Base-by-base conservation (phyloP, 1,139 yeast species). In the Taiozyma onychis region DNA sequence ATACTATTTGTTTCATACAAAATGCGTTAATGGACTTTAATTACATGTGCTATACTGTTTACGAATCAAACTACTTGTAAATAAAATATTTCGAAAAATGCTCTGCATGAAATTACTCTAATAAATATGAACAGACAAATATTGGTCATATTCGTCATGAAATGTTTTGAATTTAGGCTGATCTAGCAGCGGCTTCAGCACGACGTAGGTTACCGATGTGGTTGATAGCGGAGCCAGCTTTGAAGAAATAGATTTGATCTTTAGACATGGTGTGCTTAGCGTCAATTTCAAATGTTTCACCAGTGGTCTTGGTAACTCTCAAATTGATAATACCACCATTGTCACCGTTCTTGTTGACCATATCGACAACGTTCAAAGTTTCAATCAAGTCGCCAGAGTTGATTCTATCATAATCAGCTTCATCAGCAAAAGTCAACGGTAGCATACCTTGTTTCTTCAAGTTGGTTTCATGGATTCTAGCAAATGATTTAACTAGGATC, bases 181-280 rank as follows among this genome's bases (percentile, higher is more conserved):
- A 46, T 47, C 43, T 49, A 45, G 49, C 53, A 30, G 54, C 51
- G 41, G 56, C 56, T 46, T 59, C 62, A 37, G 63, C 60, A 58
- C 68, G 68, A 55, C 70, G 69, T 51, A 76, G 69, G 66, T 84
- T 78, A 60, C 97, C 97, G 66, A 93, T 93, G 71, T 83, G 81
- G 71, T 91, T 91, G 65, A 93, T 89, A 43, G 99, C 99, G 51
- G 96, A 88, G 51, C 99, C 99, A 45, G 97, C 97, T 71, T 85
- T 90, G 80, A 91, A 93, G 73, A 93, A 93, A 57, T 88, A 95
- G 51, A 93, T 78, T 76, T 93, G 99, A 70, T 93, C 99, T 69
- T 82, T 81, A 32, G 97, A 90, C 97, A 93, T 89, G 52, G 98
- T 91, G 70, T 93, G 99, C 72, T 85, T 89, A 64, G 95, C 80